Percentiles rank a stretch among this genome's conserved stretches.
phyloP scores from a whole-genome alignment of 371 early-diverging fungal genomes.

The Lichtheimia ramosa region DNA sequence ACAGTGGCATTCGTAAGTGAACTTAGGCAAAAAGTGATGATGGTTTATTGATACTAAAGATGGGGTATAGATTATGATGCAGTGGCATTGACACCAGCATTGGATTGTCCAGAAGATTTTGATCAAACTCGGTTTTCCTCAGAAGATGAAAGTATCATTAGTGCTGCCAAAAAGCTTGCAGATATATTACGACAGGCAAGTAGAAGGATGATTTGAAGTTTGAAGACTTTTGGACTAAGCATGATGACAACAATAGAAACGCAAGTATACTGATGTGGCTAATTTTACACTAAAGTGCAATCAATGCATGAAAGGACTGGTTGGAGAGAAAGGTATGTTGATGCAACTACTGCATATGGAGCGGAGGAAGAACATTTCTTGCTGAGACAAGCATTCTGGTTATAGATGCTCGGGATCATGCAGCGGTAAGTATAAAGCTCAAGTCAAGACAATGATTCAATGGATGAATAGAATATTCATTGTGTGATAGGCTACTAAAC shows the following conservation, averaged over 20 bases:
- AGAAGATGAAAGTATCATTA: slow-evolving; percentile 27
- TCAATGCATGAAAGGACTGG: slow-evolving; percentile 49
- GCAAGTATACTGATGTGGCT: slow-evolving; percentile 58
- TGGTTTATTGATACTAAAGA: background rate
- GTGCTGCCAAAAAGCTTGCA: slow-evolving; percentile 44
- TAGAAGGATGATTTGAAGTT: background rate
- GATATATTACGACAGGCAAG: slow-evolving; percentile 43
- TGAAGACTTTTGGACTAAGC: no score
- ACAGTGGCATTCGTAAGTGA: slow-evolving; percentile 64
- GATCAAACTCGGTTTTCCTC: slow-evolving; percentile 56
- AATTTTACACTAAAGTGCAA: slow-evolving; percentile 60
- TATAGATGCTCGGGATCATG: slow-evolving; percentile 17
- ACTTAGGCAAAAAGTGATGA: background rate
- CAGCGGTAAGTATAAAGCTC: slow-evolving; percentile 7
- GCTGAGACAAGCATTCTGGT: background rate
- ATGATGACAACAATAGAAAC: slow-evolving; percentile 28
- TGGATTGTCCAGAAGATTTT: slow-evolving; percentile 45
- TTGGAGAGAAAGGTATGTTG: slow-evolving; percentile 57
- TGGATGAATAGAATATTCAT: no score
- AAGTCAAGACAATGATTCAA: background rate
- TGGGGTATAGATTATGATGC: slow-evolving; percentile 57
- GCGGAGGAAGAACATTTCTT: background rate
- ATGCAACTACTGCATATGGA: background rate
- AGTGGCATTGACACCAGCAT: slow-evolving; percentile 48
- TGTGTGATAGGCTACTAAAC: slow-evolving; percentile 15